Evolutionary conservation across 108 stramenopile species (phyloP).

Genomic region (Nannochloropsis gaditana): DNA sequence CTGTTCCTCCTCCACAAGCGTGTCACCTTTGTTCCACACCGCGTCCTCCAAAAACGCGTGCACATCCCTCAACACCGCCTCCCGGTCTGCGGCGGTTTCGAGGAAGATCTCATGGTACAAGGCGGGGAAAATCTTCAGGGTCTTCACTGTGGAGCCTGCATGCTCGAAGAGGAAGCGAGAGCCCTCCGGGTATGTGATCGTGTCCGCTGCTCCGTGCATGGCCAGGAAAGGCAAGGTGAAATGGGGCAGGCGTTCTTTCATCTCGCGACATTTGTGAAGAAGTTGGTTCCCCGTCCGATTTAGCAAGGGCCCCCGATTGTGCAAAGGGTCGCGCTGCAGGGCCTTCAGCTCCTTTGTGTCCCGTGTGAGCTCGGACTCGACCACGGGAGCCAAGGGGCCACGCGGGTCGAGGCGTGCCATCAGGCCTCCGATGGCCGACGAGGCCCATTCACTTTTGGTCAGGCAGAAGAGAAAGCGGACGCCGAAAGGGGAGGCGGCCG

Average conservation of each 20-base stretch:
- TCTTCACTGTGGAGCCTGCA: background rate
- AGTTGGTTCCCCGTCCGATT: background rate
- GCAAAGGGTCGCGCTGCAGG: background rate
- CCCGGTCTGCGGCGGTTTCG: background rate
- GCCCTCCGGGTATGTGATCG: background rate
- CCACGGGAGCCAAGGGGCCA: background rate
- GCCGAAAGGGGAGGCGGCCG: background rate
- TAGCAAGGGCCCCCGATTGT: background rate
- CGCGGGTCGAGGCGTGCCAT: background rate
- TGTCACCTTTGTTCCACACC: background rate
- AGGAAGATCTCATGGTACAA: background rate
- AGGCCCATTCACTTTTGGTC: slow-evolving; percentile 3
- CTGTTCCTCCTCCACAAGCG: background rate
- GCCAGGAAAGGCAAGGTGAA: background rate
- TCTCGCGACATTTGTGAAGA: background rate
- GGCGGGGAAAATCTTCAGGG: background rate
- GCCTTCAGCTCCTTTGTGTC: background rate
- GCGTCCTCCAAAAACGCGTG: background rate
- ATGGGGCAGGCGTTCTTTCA: slow-evolving; percentile 7
- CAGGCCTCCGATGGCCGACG: background rate
- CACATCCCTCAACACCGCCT: background rate
- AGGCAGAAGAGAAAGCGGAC: background rate
- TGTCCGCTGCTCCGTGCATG: slow-evolving; percentile 16
- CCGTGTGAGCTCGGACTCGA: background rate
- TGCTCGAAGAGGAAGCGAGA: background rate